A percentile compares a stretch with the other conserved stretches of the same genome.
phyloP scores from a whole-genome alignment of 2,329 filamentous ascomycete genomes.

The Rutstroemia sp. region DNA sequence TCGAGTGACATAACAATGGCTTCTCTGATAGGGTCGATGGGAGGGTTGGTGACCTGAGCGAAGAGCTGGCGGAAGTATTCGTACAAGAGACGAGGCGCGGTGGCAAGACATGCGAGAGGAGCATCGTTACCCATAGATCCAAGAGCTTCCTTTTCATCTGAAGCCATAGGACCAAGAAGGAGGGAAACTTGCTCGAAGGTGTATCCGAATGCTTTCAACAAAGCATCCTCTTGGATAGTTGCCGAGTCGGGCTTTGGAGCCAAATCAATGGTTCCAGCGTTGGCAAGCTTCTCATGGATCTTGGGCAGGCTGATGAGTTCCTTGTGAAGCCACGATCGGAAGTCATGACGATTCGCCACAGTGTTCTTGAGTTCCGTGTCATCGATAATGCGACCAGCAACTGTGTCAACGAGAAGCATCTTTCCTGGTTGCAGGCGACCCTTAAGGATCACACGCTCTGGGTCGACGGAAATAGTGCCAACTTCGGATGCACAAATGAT shows the following conservation, averaged over 20 bases:
- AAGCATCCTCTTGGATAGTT: constrained; percentile 74
- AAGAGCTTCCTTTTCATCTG: constrained; percentile 92
- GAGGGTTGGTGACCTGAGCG: constrained; percentile 95
- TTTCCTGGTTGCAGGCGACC: constrained; percentile 88
- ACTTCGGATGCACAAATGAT: constrained; percentile 97
- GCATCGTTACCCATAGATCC: constrained; percentile 98
- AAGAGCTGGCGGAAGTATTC: constrained; percentile 98
- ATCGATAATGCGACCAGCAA: constrained; percentile 86
- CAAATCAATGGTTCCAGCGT: constrained; percentile 55
- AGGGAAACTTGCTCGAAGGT: constrained; percentile 92
- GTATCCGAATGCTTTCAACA: constrained; percentile 84
- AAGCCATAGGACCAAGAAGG: constrained; percentile 89
- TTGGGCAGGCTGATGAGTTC: constrained; percentile 76
- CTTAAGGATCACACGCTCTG: constrained; percentile 85
- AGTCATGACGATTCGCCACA: constrained; percentile 80
- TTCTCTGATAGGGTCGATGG: constrained; percentile 94
- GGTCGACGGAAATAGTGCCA: constrained; percentile 85
- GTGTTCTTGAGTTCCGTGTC: constrained; percentile 86
- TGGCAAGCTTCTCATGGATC: constrained; percentile 55
- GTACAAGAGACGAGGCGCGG: constrained; percentile 79
- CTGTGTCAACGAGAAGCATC: constrained; percentile 92
- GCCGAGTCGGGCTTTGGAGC: constrained; percentile 58
- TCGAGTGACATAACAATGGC: constrained; percentile 97
- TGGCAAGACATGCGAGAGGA: constrained; percentile 83
- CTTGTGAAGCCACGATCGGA: constrained; percentile 79